Evolutionary conservation across 495 filamentous ascomycete species (phyloP).

Genomic region (Sphaerosporella brunnea): DNA sequence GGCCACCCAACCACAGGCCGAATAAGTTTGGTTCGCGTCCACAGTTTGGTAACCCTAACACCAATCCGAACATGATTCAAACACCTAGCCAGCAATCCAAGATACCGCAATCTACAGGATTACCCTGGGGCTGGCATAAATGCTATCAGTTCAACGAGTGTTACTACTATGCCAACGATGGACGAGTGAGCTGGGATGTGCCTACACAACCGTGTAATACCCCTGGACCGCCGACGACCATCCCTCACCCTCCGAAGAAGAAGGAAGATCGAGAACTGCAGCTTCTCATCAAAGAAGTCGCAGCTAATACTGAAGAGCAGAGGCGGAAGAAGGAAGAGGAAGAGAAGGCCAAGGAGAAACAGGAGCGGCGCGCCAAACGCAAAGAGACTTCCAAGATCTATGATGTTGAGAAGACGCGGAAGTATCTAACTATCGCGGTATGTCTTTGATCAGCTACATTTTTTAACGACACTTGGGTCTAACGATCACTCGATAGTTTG

Average conservation of each 20-base stretch:
- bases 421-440: constrained; percentile 22
- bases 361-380: constrained; percentile 1
- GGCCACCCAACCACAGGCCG: neutral
- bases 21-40: neutral
- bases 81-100: constrained; percentile 9
- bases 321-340: constrained; percentile 19
- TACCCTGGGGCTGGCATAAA: constrained; percentile 25
- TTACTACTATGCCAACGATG: constrained; percentile 23
- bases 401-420: constrained; percentile 21
- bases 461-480: constrained; percentile 3
- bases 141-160: constrained; percentile 8
- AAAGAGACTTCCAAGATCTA: constrained; percentile 19
- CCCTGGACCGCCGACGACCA: constrained; percentile 2
- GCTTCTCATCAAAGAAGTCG: neutral
- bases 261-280: neutral
- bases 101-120: constrained; percentile 12
- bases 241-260: constrained; percentile 14
- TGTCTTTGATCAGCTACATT: neutral
- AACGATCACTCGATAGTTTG: constrained; percentile 15
- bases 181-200: constrained; percentile 18
- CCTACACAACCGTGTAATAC: constrained; percentile 18
- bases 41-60: neutral
- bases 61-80: constrained; percentile 6
- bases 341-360: constrained; percentile 11
- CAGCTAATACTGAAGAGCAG: neutral